These are phyloP conservation scores for Sporothrix mexicana DNA, from an alignment of 2,329 filamentous ascomycete genomes.

Conservation along the genomic window DNA sequence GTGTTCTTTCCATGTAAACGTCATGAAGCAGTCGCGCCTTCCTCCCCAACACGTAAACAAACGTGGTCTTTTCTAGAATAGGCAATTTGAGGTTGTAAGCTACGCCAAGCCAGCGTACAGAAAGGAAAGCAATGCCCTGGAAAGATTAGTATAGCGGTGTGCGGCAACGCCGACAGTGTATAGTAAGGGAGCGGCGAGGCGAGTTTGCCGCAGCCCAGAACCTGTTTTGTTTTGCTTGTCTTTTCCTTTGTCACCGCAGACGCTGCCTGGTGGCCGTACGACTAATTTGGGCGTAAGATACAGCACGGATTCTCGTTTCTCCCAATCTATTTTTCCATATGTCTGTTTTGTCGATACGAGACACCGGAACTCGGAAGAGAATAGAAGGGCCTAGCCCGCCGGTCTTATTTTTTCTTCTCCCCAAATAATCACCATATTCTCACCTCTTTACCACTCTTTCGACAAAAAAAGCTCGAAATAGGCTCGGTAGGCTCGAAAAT, in stretches of 20 bases:
- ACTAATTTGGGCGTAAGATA: conserved; percentile 12
- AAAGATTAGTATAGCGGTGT: conserved; percentile 15
- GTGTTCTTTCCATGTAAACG: background rate
- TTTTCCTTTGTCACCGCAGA: background rate
- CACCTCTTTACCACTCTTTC: background rate
- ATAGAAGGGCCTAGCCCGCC: background rate
- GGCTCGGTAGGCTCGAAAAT: background rate
- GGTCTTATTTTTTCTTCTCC: no score
- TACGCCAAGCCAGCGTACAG: background rate
- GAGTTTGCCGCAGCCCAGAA: background rate
- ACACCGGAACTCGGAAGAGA: conserved; percentile 14
- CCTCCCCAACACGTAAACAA: background rate
- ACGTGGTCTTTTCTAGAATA: background rate
- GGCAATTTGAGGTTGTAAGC: background rate
- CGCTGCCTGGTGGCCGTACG: background rate
- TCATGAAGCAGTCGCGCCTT: conserved; percentile 6
- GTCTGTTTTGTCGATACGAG: background rate
- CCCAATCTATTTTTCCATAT: background rate
- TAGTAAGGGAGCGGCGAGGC: background rate
- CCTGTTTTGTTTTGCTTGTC: background rate
- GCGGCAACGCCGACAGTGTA: no score
- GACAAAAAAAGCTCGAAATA: background rate
- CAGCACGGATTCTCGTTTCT: conserved; percentile 8
- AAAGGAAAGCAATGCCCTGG: background rate
- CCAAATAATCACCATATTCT: background rate